Conservation (phyloP, 495 filamentous ascomycete genomes). For the Lasiosphaeris hirsuta region DNA sequence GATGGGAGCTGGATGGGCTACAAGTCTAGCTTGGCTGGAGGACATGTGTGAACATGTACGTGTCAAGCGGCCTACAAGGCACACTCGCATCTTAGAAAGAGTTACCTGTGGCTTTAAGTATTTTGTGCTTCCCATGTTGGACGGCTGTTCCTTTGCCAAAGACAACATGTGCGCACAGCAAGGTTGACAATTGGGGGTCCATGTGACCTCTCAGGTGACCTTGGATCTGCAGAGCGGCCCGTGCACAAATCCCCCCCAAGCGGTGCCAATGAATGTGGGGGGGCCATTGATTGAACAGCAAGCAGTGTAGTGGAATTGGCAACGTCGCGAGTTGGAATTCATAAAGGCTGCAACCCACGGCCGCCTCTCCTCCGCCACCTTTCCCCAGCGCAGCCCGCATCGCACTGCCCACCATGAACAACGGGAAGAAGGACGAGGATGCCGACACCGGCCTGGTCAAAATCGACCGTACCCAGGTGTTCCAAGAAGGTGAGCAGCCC, state of each 20-base stretch:
- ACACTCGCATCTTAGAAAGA: no score
- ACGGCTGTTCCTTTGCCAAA: no score
- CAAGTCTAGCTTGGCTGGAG: no score
- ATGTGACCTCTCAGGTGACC: slow-evolving; percentile 6
- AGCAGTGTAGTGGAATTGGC: slow-evolving; percentile 29
- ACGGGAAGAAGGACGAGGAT: slow-evolving; percentile 98
- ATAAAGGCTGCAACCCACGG: slow-evolving; percentile 19
- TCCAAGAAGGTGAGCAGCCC: slow-evolving; percentile 83
- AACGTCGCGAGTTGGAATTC: slow-evolving; percentile 37
- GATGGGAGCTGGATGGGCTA: no score
- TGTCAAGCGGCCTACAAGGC: no score
- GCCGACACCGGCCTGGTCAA: slow-evolving; percentile 87
- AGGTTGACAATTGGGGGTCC: no score
- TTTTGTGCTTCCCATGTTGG: no score
- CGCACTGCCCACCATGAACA: slow-evolving; percentile 67
- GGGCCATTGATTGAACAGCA: slow-evolving; percentile 3
- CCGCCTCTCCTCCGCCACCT: slow-evolving; percentile 15
- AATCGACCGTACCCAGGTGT: slow-evolving; percentile 96
- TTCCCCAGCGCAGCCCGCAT: slow-evolving; percentile 20
- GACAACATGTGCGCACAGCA: no score
- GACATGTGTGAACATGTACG: no score
- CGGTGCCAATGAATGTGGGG: slow-evolving; percentile 1
- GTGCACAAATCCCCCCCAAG: neutral
- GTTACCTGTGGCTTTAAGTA: no score
- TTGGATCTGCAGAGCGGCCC: neutral